Evolutionary conservation across 2,329 filamentous ascomycete genomes (phyloP), one percentile per base, ranked within the genome.

Genomic region (Stachybotrys echinatus): DNA sequence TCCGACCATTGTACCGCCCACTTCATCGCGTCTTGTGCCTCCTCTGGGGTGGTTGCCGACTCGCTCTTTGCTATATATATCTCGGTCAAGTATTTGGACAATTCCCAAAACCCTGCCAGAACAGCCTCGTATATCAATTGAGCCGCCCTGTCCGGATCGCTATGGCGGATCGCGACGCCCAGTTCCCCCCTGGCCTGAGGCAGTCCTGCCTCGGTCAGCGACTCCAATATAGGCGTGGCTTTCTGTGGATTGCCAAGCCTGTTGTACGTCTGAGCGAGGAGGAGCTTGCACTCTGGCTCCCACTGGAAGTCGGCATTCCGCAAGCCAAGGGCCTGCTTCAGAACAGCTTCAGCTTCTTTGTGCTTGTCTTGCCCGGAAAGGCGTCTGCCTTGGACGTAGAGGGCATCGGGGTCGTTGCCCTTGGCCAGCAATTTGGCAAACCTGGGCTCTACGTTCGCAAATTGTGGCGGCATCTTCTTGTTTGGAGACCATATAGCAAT

Each of bases 1-100:
- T 59, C 60, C n/a, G 63, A 58, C 61, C 65, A 69, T 53, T 70
- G 66, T 55, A 60, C 53, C 12, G 63, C 66, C 67, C 65, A 69
- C 6, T 55, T 56, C 19, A 53, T 45, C 14, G 56, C 52, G 3
- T 66, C 56, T 27, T 54, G 55, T 34, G 47, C 56, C 5, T 49
- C 42, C 34, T 45, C 50, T 19, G 49, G 46, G 34, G 52, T 49
- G 8, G 50, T 48, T 21, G 59, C 48, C 10, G 53, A 48, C 4
- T 51, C 47, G 42, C 56, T 57, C 17, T 47, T 55, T 39, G 61
- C 58, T 44, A 67, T 50, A 38, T 58, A 59, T 14, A 63, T 53
- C 43, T 68, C 62, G 3, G 65, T 58, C 21, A 70, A 55, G 5
- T 60, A 55, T 10, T 48, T 51, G 45, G 62, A 69, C 51, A 59